Conservation (phyloP, 2,329 filamentous ascomycete species). For the Fusarium armeniacum region DNA sequence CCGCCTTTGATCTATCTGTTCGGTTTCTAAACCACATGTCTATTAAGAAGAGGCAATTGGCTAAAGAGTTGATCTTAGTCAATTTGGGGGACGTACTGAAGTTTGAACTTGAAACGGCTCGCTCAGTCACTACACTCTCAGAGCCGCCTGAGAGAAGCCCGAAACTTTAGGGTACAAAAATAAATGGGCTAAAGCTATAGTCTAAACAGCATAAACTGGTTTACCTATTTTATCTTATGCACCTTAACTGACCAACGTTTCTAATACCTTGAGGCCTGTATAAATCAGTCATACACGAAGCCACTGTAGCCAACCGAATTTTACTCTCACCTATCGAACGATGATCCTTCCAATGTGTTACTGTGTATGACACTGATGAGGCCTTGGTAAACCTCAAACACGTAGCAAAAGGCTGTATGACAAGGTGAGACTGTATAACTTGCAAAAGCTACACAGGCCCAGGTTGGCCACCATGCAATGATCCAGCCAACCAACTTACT, state of each 20-base stretch:
- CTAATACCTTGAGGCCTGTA: background rate
- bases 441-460: background rate
- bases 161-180: no score
- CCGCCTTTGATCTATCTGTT: conserved; percentile 17
- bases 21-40: background rate
- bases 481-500: background rate
- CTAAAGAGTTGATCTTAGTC: no score
- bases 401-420: background rate
- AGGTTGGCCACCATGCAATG: background rate
- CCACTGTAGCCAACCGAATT: background rate
- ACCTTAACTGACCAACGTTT: no score
- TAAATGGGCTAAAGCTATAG: no score
- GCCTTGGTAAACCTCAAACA: background rate
- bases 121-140: background rate
- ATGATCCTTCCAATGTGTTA: background rate
- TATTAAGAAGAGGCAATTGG: no score
- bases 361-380: background rate
- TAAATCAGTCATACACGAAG: background rate
- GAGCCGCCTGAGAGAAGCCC: no score
- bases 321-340: background rate
- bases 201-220: no score
- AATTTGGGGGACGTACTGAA: background rate
- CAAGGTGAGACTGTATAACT: background rate
- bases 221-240: no score
- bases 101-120: no score